Evolutionary conservation across 1,284 basidiomycete genomes (phyloP).

Genomic region (Papiliotrema flavescens): DNA sequence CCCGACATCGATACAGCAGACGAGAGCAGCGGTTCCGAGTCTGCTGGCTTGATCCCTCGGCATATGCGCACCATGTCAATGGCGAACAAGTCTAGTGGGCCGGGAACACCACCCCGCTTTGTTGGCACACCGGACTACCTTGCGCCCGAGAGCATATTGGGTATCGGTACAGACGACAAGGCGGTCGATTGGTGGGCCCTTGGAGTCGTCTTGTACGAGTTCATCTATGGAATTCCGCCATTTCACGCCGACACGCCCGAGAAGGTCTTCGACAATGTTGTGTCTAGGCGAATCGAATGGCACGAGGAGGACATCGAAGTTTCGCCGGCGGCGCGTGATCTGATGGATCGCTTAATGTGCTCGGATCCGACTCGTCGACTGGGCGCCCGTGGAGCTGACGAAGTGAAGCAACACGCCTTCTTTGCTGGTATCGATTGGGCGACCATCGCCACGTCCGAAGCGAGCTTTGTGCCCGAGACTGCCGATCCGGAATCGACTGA

Average conservation of each 20-base stretch:
- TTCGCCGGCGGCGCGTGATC: constrained; percentile 80
- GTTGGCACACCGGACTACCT: constrained; percentile 97
- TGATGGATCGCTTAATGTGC: constrained; percentile 85
- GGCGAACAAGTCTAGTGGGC: constrained; percentile 53
- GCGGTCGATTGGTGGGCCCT: constrained; percentile 99
- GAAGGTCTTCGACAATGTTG: constrained; percentile 97
- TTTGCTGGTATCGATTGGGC: constrained; percentile 91
- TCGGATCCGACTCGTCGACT: constrained; percentile 76
- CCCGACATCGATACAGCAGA: constrained; percentile 54
- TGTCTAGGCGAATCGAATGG: constrained; percentile 95
- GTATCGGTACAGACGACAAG: constrained; percentile 90
- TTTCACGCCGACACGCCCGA: constrained; percentile 97
- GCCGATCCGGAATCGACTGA: constrained; percentile 97
- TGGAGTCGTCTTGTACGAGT: constrained; percentile 97
- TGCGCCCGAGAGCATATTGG: constrained; percentile 93
- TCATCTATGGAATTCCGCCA: constrained; percentile 92
- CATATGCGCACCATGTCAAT: constrained; percentile 61
- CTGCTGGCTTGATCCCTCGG: constrained; percentile 69
- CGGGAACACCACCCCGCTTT: constrained; percentile 70
- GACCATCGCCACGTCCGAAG: constrained; percentile 78
- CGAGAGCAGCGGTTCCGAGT: constrained; percentile 84
- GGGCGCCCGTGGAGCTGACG: constrained; percentile 81
- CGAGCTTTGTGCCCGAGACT: constrained; percentile 93
- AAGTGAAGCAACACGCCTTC: constrained; percentile 91
- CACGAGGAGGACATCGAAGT: constrained; percentile 84